Base-by-base conservation (phyloP, 1,284 basidiomycete genomes). In the Ustilago trichophora region DNA sequence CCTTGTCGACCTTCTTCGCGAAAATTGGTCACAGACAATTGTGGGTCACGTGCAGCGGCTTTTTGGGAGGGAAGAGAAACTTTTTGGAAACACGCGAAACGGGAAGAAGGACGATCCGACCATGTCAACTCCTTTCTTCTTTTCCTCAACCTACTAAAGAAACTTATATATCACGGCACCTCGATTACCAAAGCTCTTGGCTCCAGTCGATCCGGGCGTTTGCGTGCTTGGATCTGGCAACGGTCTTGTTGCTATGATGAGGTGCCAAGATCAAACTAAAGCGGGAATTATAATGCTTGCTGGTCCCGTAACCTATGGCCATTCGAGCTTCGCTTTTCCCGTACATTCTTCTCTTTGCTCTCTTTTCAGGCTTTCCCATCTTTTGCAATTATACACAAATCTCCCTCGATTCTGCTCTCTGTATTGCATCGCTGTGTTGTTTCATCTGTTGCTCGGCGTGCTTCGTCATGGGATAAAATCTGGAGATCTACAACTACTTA, bases 271-370 rank as follows among this genome's bases (percentile, higher is more conserved):
- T 48, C 46, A 36, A 69, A 13, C 21, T 18, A 33, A 54, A 42
- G n/a, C 1, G 44, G 66, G 66, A 38, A 64, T 59, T 64, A 69
- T 69, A 69, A 69, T 69, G 66, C 66, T 69, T 43, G 55, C 32
- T 52, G 54, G 55, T 55, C 65, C 48, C 36, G 43, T 56, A 26
- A 36, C 38, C 45, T 18, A 40, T 62, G 59, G 52, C 59, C 51
- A 54, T 32, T 19, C 56, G 67, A 56, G 67, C 60, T 70, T 70
- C 67, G 67, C 60, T 70, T 65, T 70, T 56, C 56, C 60, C 60
- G 38, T 44, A 64, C 67, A 70, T 53, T 24, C 21, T 38, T 32
- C 21, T 29, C 12, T 6, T n/a, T n/a, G 12, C 18, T 36, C 21
- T 19, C 16, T 29, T 13, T 13, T 44, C n/a, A 9, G 18, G 5